Percentiles rank a stretch among this genome's conserved stretches.
Conservation (phyloP, 2,329 filamentous ascomycete genomes). For the Clathrospora elynae region DNA sequence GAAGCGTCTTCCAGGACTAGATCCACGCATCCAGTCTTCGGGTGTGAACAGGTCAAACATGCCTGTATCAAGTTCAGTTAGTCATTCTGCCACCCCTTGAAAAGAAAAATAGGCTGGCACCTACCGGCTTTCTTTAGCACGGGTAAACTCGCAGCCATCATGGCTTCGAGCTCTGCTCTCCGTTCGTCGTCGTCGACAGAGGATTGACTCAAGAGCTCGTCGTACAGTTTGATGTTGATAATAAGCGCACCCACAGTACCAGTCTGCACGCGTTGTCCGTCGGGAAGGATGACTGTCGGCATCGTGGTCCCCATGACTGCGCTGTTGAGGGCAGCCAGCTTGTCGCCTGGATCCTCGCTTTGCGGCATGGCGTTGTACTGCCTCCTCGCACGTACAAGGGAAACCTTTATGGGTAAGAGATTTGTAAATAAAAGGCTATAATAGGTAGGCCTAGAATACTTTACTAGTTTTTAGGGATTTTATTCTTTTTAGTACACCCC, state of each 20-base stretch:
- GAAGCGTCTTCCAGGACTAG: slow-evolving; percentile 11
- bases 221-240: slow-evolving; percentile 10
- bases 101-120: too few species aligned
- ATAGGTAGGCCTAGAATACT: too few species aligned
- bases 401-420: too few species aligned
- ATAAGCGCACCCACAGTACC: slow-evolving; percentile 14
- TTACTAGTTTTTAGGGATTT: too few species aligned
- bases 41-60: slow-evolving; percentile 14
- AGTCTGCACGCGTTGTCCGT: slow-evolving; percentile 10
- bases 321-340: slow-evolving; percentile 12
- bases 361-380: too few species aligned
- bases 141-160: slow-evolving; percentile 7
- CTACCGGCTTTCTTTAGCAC: slow-evolving; percentile 7
- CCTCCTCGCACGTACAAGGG: too few species aligned
- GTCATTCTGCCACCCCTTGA: too few species aligned
- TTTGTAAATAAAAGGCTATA: too few species aligned
- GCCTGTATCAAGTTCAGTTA: too few species aligned
- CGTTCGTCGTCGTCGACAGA: neutral
- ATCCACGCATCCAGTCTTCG: slow-evolving; percentile 12
- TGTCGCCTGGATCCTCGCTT: neutral
- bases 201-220: slow-evolving; percentile 4
- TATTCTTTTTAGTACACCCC: too few species aligned
- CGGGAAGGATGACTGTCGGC: slow-evolving; percentile 12
- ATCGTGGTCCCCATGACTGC: slow-evolving; percentile 9
- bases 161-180: slow-evolving; percentile 3